Evolutionary conservation across 805 yeast species (phyloP).

Genomic region (Candida broadrunensis): DNA sequence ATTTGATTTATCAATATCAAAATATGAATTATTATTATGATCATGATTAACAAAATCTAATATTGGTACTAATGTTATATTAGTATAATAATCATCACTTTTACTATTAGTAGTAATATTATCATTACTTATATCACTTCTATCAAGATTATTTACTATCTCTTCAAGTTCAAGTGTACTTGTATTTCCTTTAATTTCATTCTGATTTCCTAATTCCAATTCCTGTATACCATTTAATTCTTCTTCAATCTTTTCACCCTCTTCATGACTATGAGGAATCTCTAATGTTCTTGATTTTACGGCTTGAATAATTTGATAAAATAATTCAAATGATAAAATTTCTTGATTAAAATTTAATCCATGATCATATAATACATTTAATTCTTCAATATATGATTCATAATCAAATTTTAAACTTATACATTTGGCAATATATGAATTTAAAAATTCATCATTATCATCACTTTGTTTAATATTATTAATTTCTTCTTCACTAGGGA

Average conservation of each 20-base stretch:
- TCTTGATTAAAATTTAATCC: conserved; percentile 8
- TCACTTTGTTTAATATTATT: background rate
- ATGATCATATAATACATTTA: conserved; percentile 4
- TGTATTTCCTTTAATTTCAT: background rate
- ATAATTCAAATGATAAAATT: conserved; percentile 15
- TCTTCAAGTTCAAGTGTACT: background rate
- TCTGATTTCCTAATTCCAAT: background rate
- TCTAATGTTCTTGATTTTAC: conserved; percentile 61
- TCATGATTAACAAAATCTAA: conserved; percentile 67
- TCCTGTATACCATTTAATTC: conserved; percentile 15
- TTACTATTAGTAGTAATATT: conserved; percentile 28
- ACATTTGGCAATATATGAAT: conserved; percentile 3
- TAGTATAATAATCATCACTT: conserved; percentile 30
- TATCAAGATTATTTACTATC: background rate
- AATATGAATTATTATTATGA: conserved; percentile 46
- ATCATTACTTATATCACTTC: background rate
- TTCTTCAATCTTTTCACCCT: conserved; percentile 15
- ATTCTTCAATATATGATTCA: conserved; percentile 4
- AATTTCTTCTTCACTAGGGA: conserved; percentile 1
- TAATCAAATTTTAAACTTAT: conserved; percentile 8
- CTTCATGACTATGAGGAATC: conserved; percentile 45
- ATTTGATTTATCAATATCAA: conserved; percentile 53
- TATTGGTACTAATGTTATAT: conserved; percentile 60
- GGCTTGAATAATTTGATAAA: conserved; percentile 38
- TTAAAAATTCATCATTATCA: conserved; percentile 7